Conservation (phyloP, 768 basidiomycete species). For the Calocybe indica region DNA sequence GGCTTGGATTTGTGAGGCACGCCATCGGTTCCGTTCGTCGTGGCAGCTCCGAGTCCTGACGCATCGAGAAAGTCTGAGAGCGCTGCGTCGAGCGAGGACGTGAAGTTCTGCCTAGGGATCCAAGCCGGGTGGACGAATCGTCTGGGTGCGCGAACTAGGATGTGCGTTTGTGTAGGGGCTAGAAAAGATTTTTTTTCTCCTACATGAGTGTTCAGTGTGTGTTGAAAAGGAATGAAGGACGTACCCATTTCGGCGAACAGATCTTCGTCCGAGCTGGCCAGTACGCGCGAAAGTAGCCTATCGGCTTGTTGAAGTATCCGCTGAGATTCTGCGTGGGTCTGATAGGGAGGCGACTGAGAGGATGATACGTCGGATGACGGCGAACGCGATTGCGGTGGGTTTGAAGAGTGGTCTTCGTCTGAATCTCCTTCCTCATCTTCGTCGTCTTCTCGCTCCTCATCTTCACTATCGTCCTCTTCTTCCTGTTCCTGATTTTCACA, state of each 20-base stretch:
- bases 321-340: slow-evolving; percentile 18
- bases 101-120: slow-evolving; percentile 39
- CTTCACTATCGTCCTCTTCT: slow-evolving; percentile 9
- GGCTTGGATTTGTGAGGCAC: slow-evolving; percentile 7
- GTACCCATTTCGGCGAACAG: slow-evolving; percentile 25
- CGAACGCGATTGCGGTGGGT: slow-evolving; percentile 8
- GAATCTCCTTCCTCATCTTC: slow-evolving; percentile 5
- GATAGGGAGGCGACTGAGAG: slow-evolving; percentile 6
- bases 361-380: slow-evolving; percentile 1
- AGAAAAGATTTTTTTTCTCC: not conserved
- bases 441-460: slow-evolving; percentile 7
- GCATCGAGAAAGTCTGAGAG: slow-evolving; percentile 35
- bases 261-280: slow-evolving; percentile 22
- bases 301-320: slow-evolving; percentile 23
- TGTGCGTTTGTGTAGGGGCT: slow-evolving; percentile 43
- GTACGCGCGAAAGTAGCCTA: slow-evolving; percentile 25
- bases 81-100: slow-evolving; percentile 27
- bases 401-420: slow-evolving; percentile 8
- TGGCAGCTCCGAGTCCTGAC: slow-evolving; percentile 16
- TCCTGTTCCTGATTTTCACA: slow-evolving; percentile 10
- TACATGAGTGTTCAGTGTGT: not conserved
- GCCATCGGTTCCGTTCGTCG: not conserved
- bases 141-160: slow-evolving; percentile 41
- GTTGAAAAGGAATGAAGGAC: not conserved
- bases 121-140: slow-evolving; percentile 40